Base-by-base conservation (phyloP, 192 early-diverging fungal species). In the Entomortierella lignicola region DNA sequence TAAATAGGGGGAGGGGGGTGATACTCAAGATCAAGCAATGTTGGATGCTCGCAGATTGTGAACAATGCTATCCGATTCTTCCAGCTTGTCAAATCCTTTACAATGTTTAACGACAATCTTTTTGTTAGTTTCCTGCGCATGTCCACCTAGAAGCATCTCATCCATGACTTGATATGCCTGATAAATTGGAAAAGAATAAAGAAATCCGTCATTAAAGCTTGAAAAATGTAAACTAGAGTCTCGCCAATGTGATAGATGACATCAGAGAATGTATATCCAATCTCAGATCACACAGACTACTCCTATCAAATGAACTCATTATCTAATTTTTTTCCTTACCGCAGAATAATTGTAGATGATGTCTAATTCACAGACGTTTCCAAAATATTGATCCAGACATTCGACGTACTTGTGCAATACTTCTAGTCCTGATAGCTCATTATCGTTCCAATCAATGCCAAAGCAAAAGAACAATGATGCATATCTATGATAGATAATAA, bases 301-400 rank as follows among this genome's bases (percentile, higher is more conserved):
- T 42, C 39, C 39, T 13, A 42, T 10, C 13, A 6, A 42, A 42
- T 10, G 39, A 6, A 42, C 13, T 13, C 39, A 8, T 26, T 15
- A 23, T 23, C 2, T 0, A 41, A n/a, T 48, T 32, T 17, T 12
- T 12, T n/a, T 21, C 10, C 73, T 55, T 77, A 82, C 81, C 56
- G 77, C 82, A 59, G 85, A 80, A 56, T 85, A 85, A 54, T 85
- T 84, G 66, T 85, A 86, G 50, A 87, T 83, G 47, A 87, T 87
- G 59, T 87, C 85, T 34, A 87, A 63, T 75, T 86, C 85, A 67
- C 83, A 85, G 12, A 87, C 85, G 63, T 85, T 87, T 30, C 85
- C 86, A 81, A 87, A 87, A 66, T 87, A 85, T 60, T 86, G 77
- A 71, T 87, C 85, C 55, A 87, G 80, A 42, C 79, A 58, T 63